A percentile compares a stretch with the other conserved stretches of the same genome.
phyloP scores from a whole-genome alignment of 805 yeast genomes.

The Candida cerambycidarum region DNA sequence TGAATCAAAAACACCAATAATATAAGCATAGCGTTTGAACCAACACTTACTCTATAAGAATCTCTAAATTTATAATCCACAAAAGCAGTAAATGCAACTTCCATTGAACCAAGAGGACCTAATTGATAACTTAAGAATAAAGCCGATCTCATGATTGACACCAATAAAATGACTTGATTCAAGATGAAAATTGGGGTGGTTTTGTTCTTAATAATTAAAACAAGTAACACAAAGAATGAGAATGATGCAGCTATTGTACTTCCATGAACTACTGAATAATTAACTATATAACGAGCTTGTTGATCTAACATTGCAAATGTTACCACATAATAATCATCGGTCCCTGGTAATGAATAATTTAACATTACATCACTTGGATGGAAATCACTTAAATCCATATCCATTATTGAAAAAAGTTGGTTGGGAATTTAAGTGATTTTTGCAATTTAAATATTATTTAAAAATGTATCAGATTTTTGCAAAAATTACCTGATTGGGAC shows the following conservation, averaged over 20 bases:
- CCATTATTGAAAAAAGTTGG: background rate
- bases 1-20: conserved; percentile 63
- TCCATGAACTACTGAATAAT: conserved; percentile 18
- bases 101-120: conserved; percentile 51
- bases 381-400: conserved; percentile 1
- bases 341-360: conserved; percentile 16
- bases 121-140: conserved; percentile 46
- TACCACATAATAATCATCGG: conserved; percentile 11
- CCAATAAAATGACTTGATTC: conserved; percentile 59
- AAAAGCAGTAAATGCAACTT: conserved; percentile 39
- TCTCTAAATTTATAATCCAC: conserved; percentile 24
- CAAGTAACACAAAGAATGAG: conserved; percentile 15
- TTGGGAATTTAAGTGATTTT: background rate
- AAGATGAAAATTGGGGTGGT: conserved; percentile 71
- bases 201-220: conserved; percentile 38
- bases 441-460: conserved; percentile 3
- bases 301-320: conserved; percentile 16
- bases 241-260: conserved; percentile 19
- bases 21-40: conserved; percentile 59
- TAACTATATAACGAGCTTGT: conserved; percentile 8
- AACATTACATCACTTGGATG: conserved; percentile 12
- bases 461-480: conserved; percentile 2
- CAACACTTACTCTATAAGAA: conserved; percentile 53
- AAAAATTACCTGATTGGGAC: conserved; percentile 14
- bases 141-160: conserved; percentile 59